Conservation (phyloP, 192 early-diverging fungal genomes). For the Backusella tarrabulga region DNA sequence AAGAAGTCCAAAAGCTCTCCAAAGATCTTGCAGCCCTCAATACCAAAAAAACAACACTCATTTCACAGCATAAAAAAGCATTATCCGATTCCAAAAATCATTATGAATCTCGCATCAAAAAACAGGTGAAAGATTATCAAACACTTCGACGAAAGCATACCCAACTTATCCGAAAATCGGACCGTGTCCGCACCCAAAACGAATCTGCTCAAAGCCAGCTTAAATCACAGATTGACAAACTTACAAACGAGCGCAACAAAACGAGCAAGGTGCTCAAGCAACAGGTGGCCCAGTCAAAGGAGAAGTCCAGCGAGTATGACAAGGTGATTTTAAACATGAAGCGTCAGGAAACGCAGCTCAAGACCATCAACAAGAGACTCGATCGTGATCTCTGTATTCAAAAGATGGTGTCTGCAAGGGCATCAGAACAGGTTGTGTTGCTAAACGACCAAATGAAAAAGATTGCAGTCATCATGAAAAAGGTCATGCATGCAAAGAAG, state of each 20-base stretch:
- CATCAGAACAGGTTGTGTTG: constrained; percentile 2
- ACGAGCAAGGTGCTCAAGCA: constrained; percentile 18
- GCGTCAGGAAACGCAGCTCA: constrained; percentile 3
- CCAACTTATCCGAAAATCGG: constrained; percentile 17
- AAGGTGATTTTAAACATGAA: constrained; percentile 10
- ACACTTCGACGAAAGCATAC: constrained; percentile 21
- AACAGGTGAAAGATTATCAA: constrained; percentile 20
- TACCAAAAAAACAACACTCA: not conserved
- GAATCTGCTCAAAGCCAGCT: constrained; percentile 14
- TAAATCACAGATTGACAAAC: not conserved
- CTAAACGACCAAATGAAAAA: constrained; percentile 11
- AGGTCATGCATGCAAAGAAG: not conserved
- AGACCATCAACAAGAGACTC: not conserved
- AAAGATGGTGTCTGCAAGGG: constrained; percentile 7
- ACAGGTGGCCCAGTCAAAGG: constrained; percentile 18
- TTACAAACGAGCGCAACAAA: constrained; percentile 27
- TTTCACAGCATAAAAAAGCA: constrained; percentile 12
- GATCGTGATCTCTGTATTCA: constrained; percentile 14
- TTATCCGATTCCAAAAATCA: constrained; percentile 6
- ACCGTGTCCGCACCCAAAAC: not conserved
- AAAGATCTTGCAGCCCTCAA: not conserved
- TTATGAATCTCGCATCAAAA: constrained; percentile 12
- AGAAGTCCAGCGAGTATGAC: constrained; percentile 6
- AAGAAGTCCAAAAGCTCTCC: constrained; percentile 5
- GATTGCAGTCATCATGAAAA: not conserved